phyloP scores from a whole-genome alignment of 495 filamentous ascomycete genomes.

The Tuber calosporum region DNA sequence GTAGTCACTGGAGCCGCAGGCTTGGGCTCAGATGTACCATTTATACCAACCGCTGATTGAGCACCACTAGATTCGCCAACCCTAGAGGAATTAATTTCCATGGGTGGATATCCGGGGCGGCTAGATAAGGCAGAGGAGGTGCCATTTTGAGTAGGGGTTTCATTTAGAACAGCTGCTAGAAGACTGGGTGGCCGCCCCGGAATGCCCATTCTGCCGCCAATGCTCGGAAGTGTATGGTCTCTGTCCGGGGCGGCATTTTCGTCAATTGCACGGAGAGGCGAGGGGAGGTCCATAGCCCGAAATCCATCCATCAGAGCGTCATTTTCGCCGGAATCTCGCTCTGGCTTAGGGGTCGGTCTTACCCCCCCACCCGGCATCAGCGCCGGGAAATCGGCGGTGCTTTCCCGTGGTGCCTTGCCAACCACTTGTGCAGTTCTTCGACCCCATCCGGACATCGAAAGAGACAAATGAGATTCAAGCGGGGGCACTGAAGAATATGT shows the following conservation, averaged over 20 bases:
- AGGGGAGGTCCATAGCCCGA: constrained; percentile 36
- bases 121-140: background rate
- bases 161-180: background rate
- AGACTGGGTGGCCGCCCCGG: constrained; percentile 4
- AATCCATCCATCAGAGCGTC: constrained; percentile 37
- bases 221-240: constrained; percentile 13
- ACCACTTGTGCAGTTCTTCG: background rate
- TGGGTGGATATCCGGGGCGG: background rate
- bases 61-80: background rate
- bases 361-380: background rate
- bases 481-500: background rate
- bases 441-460: constrained; percentile 2
- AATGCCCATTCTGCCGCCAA: background rate
- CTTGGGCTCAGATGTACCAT: background rate
- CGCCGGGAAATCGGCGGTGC: background rate
- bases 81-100: background rate
- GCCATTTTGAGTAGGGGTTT: background rate
- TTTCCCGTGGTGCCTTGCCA: background rate
- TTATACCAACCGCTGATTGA: background rate
- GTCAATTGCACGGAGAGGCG: constrained; percentile 32
- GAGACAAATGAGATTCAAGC: background rate
- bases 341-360: constrained; percentile 10
- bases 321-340: constrained; percentile 12
- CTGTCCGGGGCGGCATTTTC: constrained; percentile 8
- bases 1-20: constrained; percentile 34